Percentiles rank a stretch among this genome's conserved stretches.
Conservation (phyloP, 805 yeast species). For the Schwanniomyces occidentalis region DNA sequence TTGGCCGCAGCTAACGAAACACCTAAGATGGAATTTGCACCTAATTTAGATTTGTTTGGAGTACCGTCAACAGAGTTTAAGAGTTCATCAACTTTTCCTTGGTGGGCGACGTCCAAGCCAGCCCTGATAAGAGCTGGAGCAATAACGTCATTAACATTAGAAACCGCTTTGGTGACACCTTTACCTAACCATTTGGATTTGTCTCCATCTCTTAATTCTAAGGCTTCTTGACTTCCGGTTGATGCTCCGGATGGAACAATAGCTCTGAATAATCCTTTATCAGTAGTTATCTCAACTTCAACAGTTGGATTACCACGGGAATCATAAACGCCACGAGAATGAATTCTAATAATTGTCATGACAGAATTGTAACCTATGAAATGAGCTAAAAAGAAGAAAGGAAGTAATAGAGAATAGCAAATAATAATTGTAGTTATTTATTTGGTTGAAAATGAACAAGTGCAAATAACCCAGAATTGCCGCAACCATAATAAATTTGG, state of each 20-base stretch:
- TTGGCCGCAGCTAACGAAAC: slow-evolving; percentile 21
- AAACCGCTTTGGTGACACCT: slow-evolving; percentile 21
- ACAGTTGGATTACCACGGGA: slow-evolving; percentile 26
- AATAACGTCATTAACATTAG: slow-evolving; percentile 18
- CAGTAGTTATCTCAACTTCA: slow-evolving; percentile 19
- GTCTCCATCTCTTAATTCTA: slow-evolving; percentile 23
- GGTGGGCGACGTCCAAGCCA: slow-evolving; percentile 13
- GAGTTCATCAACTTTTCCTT: slow-evolving; percentile 16
- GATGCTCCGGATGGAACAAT: slow-evolving; percentile 26
- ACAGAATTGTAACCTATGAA: slow-evolving; percentile 11
- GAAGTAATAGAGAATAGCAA: no score
- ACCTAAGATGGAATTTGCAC: slow-evolving; percentile 24
- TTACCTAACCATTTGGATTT: slow-evolving; percentile 22
- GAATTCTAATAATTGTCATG: slow-evolving; percentile 15
- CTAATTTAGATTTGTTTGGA: slow-evolving; percentile 18
- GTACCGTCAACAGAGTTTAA: slow-evolving; percentile 18
- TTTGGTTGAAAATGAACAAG: no score
- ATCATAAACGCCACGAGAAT: slow-evolving; percentile 21
- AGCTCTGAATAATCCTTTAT: slow-evolving; percentile 18
- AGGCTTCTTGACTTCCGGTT: slow-evolving; percentile 22
- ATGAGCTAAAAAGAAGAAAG: slow-evolving; percentile 43
- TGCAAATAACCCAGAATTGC: no score
- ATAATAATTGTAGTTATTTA: no score
- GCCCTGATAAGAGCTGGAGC: slow-evolving; percentile 19
- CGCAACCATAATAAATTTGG: no score